These are phyloP conservation scores for Candida chauliodis DNA, from an alignment of 805 yeast genomes.

Conservation along the genomic window DNA sequence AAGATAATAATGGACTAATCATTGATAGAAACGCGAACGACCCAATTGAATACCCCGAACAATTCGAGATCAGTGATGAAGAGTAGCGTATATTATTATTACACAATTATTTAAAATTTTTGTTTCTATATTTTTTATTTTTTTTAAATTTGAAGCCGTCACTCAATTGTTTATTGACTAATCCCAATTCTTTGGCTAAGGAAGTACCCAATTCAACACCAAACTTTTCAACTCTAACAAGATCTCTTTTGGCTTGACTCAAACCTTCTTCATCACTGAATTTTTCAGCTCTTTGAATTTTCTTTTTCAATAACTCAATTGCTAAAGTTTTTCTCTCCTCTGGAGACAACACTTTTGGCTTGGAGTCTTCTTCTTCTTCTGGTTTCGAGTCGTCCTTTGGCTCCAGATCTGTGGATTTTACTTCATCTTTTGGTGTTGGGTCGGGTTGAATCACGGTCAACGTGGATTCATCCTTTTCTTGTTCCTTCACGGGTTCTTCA, in stretches of 20 bases:
- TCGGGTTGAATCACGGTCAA: conserved; percentile 9
- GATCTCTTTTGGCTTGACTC: conserved; percentile 53
- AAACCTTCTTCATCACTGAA: conserved; percentile 67
- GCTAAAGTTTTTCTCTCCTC: conserved; percentile 73
- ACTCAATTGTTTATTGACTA: conserved; percentile 37
- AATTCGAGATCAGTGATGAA: conserved; percentile 18
- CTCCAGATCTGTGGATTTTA: conserved; percentile 14
- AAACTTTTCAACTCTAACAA: conserved; percentile 75
- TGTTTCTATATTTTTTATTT: conserved; percentile 2
- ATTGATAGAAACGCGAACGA: conserved; percentile 17
- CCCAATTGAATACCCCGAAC: conserved; percentile 13
- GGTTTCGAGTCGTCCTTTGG: conserved; percentile 25
- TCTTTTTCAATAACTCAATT: conserved; percentile 60
- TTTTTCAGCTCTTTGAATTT: conserved; percentile 69
- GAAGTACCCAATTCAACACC: conserved; percentile 71
- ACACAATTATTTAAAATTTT: background rate
- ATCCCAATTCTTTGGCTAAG: conserved; percentile 64
- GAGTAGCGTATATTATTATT: conserved; percentile 6
- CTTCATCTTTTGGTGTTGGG: conserved; percentile 13
- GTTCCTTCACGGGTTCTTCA: conserved; percentile 13
- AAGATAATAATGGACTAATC: conserved; percentile 26
- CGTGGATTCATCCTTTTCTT: conserved; percentile 11
- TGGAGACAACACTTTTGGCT: conserved; percentile 44
- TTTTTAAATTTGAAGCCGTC: conserved; percentile 13
- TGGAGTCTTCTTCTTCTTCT: conserved; percentile 12